Evolutionary conservation across 495 filamentous ascomycete species (phyloP), one percentile per base, ranked within the genome.

Genomic region (Penicillium waksmanii): DNA sequence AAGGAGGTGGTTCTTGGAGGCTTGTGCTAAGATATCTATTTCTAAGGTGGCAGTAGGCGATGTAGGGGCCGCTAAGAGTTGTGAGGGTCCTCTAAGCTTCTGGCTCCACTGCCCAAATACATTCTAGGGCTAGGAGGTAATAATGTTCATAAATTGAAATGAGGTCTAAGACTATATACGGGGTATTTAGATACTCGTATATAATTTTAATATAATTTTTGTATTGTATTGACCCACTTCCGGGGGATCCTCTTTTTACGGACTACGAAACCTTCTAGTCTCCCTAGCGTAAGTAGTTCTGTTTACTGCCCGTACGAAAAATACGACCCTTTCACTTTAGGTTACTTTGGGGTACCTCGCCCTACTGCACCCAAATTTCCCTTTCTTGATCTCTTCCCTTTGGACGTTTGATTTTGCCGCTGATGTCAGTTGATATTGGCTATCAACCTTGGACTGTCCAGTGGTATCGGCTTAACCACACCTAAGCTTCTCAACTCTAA

Each of bases 201-300:
- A 7, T 53, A 53, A 53, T 53, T 42, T 23, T 44, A 33, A 50
- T 50, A 15, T 19, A 50, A 50, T 11, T 27, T 33, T 50, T 27
- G 23, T 55, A 55, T 55, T 55, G 52, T 5, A 11, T 36, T 44
- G 36, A 44, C 38, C 52, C 36, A 55, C 52, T 55, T 44, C 13
- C 11, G 19, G 36, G 18, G 19, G 52, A 55, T 36, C 52, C 52
- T 55, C 36, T 55, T 53, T 55, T 18, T 40, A 12, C n/a, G 52
- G 44, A 55, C 52, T 44, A 55, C 52, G 19, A 55, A 55, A 55
- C 38, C 36, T 55, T 55, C 52, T 55, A 55, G 52, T 55, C 35
- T 40, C 21, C 38, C 36, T 46, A 55, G 52, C 52, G 36, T 19
- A 36, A 21, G 52, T 53, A 55, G 36, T 55, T 31, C 36, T 5